Evolutionary conservation across 768 basidiomycete genomes (phyloP).

Genomic region (Amanita subjunquillea): DNA sequence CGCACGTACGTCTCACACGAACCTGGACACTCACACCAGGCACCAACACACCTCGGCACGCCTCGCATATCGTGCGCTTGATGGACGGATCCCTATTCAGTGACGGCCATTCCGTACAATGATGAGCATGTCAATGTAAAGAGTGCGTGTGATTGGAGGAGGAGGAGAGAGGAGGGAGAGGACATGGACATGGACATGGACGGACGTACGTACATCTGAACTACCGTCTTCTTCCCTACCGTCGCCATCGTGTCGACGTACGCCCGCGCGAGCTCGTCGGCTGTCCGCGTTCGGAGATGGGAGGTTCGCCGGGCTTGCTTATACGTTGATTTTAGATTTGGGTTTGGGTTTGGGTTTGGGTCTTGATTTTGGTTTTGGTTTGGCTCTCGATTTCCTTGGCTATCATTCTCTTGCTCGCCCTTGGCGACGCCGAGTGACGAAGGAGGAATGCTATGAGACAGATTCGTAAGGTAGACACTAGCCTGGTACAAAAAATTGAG

Average conservation of each 20-base stretch:
- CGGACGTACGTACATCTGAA: slow-evolving; percentile 46
- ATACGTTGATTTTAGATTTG: not conserved
- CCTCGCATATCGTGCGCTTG: slow-evolving; percentile 73
- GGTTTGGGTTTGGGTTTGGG: too few relatives aligned
- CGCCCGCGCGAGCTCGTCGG: slow-evolving; percentile 48
- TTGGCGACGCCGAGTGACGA: not conserved
- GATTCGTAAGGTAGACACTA: slow-evolving; percentile 42
- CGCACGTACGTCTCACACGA: slow-evolving; percentile 49
- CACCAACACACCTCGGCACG: slow-evolving; percentile 52
- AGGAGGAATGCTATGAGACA: slow-evolving; percentile 10
- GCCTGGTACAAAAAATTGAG: slow-evolving; percentile 84
- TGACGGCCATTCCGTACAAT: too few relatives aligned
- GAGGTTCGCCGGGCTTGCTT: not conserved
- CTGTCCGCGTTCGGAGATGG: slow-evolving; percentile 1
- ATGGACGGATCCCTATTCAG: slow-evolving; percentile 73
- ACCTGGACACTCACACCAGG: slow-evolving; percentile 59
- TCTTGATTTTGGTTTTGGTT: too few relatives aligned
- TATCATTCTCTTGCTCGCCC: not conserved
- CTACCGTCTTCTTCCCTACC: slow-evolving; percentile 68
- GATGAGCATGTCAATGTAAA: too few relatives aligned
- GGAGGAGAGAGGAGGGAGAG: not conserved
- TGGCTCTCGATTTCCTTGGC: not conserved
- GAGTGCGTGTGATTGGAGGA: too few relatives aligned
- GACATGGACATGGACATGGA: too few relatives aligned
- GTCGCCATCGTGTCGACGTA: slow-evolving; percentile 58